phyloP scores from a whole-genome alignment of 257 asterid species.

The Solanum sejunctum region DNA sequence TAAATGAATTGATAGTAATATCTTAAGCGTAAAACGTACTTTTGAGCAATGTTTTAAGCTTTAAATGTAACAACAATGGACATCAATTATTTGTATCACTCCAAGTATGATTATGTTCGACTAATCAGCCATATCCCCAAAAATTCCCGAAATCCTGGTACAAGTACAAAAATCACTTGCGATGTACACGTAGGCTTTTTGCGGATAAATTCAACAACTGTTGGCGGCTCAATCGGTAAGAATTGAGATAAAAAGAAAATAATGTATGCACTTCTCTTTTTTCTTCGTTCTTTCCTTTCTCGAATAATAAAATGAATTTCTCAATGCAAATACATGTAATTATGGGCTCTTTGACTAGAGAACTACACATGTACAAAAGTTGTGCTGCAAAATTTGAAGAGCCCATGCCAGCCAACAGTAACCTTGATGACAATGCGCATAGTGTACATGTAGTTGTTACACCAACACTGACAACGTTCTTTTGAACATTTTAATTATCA shows the following conservation, averaged over 20 bases:
- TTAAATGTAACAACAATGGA: too few species aligned
- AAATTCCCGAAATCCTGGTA: background rate
- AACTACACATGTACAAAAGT: background rate
- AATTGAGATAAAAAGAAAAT: background rate
- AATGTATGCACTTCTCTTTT: background rate
- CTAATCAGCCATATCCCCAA: background rate
- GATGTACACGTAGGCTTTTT: background rate
- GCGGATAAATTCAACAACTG: background rate
- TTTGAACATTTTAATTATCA: slow-evolving; percentile 3
- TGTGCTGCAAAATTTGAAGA: background rate
- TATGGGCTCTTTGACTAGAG: background rate
- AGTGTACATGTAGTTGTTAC: background rate
- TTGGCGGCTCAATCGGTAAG: background rate
- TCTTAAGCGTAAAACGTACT: too few species aligned
- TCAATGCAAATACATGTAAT: background rate
- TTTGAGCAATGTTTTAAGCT: too few species aligned
- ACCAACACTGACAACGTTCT: background rate
- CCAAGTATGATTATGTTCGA: background rate
- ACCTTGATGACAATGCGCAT: background rate
- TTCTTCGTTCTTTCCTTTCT: background rate
- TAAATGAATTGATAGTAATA: too few species aligned
- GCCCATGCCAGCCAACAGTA: background rate
- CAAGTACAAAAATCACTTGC: background rate
- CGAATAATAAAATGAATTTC: background rate
- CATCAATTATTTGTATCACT: background rate